phyloP scores from a whole-genome alignment of 108 stramenopile species.

The Parmales sp. region DNA sequence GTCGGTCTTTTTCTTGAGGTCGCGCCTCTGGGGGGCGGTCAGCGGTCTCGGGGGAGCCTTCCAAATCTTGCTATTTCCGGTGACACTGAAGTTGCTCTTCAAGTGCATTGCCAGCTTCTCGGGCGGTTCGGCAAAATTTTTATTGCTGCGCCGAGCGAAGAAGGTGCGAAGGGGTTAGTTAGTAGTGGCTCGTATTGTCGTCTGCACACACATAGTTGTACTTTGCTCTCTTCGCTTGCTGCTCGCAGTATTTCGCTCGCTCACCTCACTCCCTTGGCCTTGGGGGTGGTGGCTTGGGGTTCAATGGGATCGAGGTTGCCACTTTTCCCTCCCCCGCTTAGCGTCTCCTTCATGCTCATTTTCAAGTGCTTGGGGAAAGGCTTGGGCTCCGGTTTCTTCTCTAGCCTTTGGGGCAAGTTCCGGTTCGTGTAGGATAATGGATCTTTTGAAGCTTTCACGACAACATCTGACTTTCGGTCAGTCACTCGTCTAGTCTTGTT shows the following conservation, averaged over 20 bases:
- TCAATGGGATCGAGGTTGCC: background rate
- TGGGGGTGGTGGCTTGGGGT: background rate
- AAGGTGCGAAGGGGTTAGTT: background rate
- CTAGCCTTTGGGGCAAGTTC: background rate
- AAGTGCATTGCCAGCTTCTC: background rate
- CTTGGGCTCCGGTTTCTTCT: background rate
- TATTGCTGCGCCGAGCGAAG: background rate
- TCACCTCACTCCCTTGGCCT: background rate
- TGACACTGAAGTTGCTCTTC: constrained; percentile 8
- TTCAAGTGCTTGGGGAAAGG: background rate
- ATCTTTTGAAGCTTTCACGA: background rate
- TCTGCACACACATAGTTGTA: background rate
- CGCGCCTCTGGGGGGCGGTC: background rate
- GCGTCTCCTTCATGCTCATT: background rate
- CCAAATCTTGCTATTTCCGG: background rate
- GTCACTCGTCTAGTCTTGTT: background rate
- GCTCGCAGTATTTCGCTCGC: background rate
- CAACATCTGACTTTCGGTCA: background rate
- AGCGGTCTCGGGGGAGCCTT: constrained; percentile 7
- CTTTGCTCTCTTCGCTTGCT: background rate
- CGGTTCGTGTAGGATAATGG: background rate
- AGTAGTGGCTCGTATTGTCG: background rate
- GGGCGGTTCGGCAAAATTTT: too few species aligned
- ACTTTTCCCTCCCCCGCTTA: background rate
- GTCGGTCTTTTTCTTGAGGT: background rate